Conservation (phyloP, 768 basidiomycete species). For the Cyathus striatus region DNA sequence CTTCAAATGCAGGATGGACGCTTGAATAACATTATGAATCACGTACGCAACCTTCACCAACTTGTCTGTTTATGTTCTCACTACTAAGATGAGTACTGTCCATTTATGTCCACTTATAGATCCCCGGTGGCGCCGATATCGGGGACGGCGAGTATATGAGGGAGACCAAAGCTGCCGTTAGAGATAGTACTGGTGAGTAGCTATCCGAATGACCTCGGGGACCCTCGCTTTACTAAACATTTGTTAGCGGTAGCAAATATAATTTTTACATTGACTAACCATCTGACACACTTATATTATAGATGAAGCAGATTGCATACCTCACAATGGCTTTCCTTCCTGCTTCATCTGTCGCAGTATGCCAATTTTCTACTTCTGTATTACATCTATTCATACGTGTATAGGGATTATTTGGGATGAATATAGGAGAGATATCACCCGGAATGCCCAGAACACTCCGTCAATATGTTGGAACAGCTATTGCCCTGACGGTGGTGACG, state of each 20-base stretch:
- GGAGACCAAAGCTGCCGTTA: slow-evolving; percentile 42
- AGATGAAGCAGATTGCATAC: slow-evolving; percentile 59
- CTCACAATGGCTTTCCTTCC: slow-evolving; percentile 61
- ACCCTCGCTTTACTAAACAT: not conserved
- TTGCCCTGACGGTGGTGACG: slow-evolving; percentile 41
- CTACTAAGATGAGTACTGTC: not conserved
- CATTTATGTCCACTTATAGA: slow-evolving; percentile 37
- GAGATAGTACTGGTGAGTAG: slow-evolving; percentile 40
- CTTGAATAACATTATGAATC: slow-evolving; percentile 47
- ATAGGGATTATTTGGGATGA: slow-evolving; percentile 59
- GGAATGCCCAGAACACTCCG: slow-evolving; percentile 30
- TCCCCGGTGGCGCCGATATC: slow-evolving; percentile 56
- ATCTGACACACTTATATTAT: not conserved
- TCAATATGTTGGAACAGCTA: slow-evolving; percentile 35
- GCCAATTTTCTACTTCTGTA: slow-evolving; percentile 4
- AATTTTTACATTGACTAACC: not conserved
- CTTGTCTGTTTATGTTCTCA: not conserved
- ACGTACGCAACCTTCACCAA: slow-evolving; percentile 23
- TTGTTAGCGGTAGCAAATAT: slow-evolving; percentile 1
- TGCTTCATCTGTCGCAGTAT: slow-evolving; percentile 45
- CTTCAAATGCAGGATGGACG: slow-evolving; percentile 42
- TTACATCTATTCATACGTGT: not conserved
- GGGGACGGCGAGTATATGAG: slow-evolving; percentile 49
- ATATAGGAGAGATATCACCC: slow-evolving; percentile 36
- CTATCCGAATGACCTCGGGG: too few relatives aligned